phyloP scores from a whole-genome alignment of 2,329 filamentous ascomycete species.

The Aspergillus transmontanensis region DNA sequence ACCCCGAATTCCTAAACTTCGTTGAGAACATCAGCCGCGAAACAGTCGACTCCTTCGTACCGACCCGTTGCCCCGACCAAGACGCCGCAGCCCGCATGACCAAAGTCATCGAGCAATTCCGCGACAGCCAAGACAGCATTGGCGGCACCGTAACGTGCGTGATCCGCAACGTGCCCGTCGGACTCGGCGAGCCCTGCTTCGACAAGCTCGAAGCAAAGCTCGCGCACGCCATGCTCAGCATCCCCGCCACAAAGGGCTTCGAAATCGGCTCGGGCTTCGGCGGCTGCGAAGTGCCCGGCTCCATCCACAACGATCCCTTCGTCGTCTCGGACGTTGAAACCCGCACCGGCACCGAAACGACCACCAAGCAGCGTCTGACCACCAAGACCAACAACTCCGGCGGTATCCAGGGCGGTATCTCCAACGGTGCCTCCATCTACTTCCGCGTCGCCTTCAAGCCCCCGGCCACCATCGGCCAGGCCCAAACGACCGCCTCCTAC shows the following conservation, averaged over 20 bases:
- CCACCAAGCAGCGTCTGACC: constrained; percentile 61
- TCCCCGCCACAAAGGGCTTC: constrained; percentile 93
- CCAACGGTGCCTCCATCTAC: constrained; percentile 90
- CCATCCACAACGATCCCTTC: constrained; percentile 90
- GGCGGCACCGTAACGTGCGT: constrained; percentile 95
- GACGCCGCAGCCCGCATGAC: constrained; percentile 72
- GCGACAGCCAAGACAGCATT: constrained; percentile 81
- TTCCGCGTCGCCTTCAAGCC: constrained; percentile 96
- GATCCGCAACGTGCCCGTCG: constrained; percentile 80
- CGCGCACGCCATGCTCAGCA: constrained; percentile 91
- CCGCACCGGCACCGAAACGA: constrained; percentile 17
- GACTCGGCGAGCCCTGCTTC: constrained; percentile 91
- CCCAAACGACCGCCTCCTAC: constrained; percentile 81
- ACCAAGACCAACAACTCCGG: constrained; percentile 95
- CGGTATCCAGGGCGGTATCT: constrained; percentile 93
- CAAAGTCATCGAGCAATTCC: constrained; percentile 73
- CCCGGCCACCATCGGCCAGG: constrained; percentile 87
- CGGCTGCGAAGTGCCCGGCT: constrained; percentile 82
- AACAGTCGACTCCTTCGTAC: constrained; percentile 80
- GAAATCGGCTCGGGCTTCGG: constrained; percentile 92
- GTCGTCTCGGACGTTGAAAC: constrained; percentile 52
- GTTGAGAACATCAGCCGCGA: constrained; percentile 71
- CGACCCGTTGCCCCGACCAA: constrained; percentile 80
- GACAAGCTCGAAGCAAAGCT: constrained; percentile 93
- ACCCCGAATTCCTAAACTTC: constrained; percentile 77